Base-by-base conservation (phyloP, 345 rosid species). In the Bruguiera sexangula region DNA sequence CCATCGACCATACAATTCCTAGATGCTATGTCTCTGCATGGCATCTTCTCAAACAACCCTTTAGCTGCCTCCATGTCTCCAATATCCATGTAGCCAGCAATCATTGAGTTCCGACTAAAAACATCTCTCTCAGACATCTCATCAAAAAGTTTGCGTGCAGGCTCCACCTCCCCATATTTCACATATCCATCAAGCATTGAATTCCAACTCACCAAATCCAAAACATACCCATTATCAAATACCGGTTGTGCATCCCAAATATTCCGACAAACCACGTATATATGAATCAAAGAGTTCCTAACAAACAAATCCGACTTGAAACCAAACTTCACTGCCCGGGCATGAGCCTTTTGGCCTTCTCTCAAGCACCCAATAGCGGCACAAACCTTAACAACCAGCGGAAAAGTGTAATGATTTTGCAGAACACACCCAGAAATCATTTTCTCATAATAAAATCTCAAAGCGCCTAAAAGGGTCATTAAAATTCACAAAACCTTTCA, bases 401-500 rank as follows among this genome's bases (percentile, higher is more conserved):
- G 93, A 66, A 86, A 87, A 48, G 91, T 83, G 60, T 79, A 87
- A 68, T 83, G 84, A 52, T 86, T 90, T 51, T 75, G 83, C 58
- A 53, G 27, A 56, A 87, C 78, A 48, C 72, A 79, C 34, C 71
- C 79, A n/a, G 77, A 79, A 79, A 86, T 74, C 89, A 85, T 75
- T 70, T 77, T 79, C 32, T 78, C 87, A 65, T 74, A 51, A 75
- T 88, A 88, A 79, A 90, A 86, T 1, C 72, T 64, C 75, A 84
- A 76, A 62, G 87, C 90, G 62, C 76, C 73, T 22, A 46, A 68
- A 69, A 0, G 84, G 81, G 50, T 83, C 80, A 34, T 74, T 73
- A 24, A 24, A 60, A n/a, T 57, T 66, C 70, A 82, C 61, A 61
- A 77, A 79, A 37, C 83, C 66, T 58, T 75, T 86, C 75, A 85